These are phyloP conservation scores for Leersia perrieri DNA, from an alignment of 176 grass and related monocot genomes.

Conservation along the genomic window DNA sequence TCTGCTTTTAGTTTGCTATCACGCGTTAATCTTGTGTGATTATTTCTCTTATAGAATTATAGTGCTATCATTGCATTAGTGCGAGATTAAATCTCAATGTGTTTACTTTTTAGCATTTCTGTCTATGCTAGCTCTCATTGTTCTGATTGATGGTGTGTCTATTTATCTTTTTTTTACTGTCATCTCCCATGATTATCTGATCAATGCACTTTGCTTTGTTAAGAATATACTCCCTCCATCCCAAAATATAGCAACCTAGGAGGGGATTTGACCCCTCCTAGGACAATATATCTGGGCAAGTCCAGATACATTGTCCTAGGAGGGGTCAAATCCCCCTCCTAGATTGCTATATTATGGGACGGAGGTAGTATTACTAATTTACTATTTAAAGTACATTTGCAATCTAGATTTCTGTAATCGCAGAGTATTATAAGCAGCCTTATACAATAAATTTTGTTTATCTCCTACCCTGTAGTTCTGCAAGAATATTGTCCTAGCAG, in stretches of 20 bases:
- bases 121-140: not conserved
- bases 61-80: not conserved
- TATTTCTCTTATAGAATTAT: not conserved
- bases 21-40: not conserved
- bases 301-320: too few species aligned
- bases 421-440: not conserved
- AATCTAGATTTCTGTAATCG: not conserved
- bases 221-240: too few species aligned
- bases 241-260: too few species aligned
- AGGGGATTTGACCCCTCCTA: too few species aligned
- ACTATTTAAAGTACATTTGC: not conserved
- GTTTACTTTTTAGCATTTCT: too few species aligned
- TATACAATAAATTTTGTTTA: slow-evolving; percentile 1
- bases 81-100: not conserved
- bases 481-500: slow-evolving; percentile 99
- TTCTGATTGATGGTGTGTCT: not conserved
- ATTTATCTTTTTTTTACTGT: not conserved
- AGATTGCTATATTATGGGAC: too few species aligned
- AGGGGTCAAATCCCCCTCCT: too few species aligned
- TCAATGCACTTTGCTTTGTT: not conserved
- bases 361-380: not conserved
- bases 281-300: too few species aligned
- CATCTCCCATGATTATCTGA: not conserved
- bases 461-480: slow-evolving; percentile 63
- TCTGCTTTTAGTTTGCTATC: not conserved